Evolutionary conservation across 2,329 filamentous ascomycete species (phyloP).

Genomic region (Capronia coronata): DNA sequence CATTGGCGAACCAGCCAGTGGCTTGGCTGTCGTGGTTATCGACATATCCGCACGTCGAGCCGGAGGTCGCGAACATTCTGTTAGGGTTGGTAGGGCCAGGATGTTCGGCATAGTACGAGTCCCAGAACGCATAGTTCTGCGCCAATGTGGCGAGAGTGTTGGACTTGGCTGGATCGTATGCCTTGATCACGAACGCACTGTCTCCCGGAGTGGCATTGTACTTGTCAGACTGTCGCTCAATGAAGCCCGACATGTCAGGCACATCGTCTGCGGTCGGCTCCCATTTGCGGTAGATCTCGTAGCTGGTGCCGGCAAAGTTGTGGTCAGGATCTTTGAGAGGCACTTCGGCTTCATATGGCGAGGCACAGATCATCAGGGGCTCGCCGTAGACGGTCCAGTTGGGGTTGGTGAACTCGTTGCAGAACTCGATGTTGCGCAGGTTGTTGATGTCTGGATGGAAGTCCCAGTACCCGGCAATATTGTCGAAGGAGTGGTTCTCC

Average conservation of each 20-base stretch:
- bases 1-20: slow-evolving; percentile 18
- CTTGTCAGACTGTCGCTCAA: slow-evolving; percentile 18
- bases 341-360: slow-evolving; percentile 16
- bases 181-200: slow-evolving; percentile 20
- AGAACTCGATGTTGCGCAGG: slow-evolving; percentile 13
- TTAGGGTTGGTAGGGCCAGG: slow-evolving; percentile 20
- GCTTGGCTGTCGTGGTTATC: slow-evolving; percentile 16
- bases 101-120: slow-evolving; percentile 19
- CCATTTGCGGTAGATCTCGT: slow-evolving; percentile 24
- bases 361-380: slow-evolving; percentile 18
- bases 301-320: slow-evolving; percentile 20
- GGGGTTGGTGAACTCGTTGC: slow-evolving; percentile 22
- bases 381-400: slow-evolving; percentile 22
- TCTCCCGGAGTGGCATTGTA: slow-evolving; percentile 21
- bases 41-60: slow-evolving; percentile 16
- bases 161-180: slow-evolving; percentile 13
- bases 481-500: slow-evolving; percentile 21
- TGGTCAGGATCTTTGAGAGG: slow-evolving; percentile 19
- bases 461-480: slow-evolving; percentile 22
- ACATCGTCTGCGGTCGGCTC: slow-evolving; percentile 13
- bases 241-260: slow-evolving; percentile 21
- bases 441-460: slow-evolving; percentile 17
- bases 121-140: slow-evolving; percentile 20
- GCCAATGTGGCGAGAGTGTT: slow-evolving; percentile 11
- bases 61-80: slow-evolving; percentile 15